These are phyloP conservation scores for Dryas drummondii DNA, from an alignment of 306 rosid species.

Conservation along the genomic window DNA sequence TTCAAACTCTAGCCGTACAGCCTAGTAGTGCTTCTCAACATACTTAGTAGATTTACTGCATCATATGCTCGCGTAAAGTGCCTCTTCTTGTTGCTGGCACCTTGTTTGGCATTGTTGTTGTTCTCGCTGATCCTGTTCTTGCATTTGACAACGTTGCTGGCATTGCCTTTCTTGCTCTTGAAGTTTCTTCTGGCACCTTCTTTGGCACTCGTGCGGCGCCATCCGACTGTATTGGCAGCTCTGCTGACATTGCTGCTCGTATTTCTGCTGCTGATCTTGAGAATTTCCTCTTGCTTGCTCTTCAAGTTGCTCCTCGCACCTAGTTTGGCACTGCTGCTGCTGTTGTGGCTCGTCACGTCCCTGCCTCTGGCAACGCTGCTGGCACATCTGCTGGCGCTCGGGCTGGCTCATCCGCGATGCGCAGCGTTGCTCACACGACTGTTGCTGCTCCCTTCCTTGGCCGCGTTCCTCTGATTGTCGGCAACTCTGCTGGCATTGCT, in stretches of 20 bases:
- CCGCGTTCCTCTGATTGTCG: background rate
- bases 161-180: background rate
- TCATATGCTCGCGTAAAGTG: too few relatives aligned
- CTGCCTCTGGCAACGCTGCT: background rate
- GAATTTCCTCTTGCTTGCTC: too few relatives aligned
- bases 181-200: background rate
- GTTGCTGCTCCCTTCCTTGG: too few relatives aligned
- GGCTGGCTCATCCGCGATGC: background rate
- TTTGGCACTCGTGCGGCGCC: background rate
- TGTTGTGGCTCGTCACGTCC: background rate
- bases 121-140: slow-evolving; percentile 15
- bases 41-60: too few relatives aligned
- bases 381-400: background rate
- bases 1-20: too few relatives aligned
- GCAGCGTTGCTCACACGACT: background rate
- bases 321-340: background rate
- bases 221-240: background rate
- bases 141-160: slow-evolving; percentile 4
- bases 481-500: background rate
- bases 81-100: background rate
- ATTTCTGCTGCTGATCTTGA: too few relatives aligned
- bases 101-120: slow-evolving; percentile 11
- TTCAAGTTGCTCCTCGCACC: slow-evolving; percentile 2
- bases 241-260: too few relatives aligned
- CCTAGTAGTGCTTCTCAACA: too few relatives aligned